phyloP scores from a whole-genome alignment of 495 filamentous ascomycete species.

The Aspergillus hancockii region DNA sequence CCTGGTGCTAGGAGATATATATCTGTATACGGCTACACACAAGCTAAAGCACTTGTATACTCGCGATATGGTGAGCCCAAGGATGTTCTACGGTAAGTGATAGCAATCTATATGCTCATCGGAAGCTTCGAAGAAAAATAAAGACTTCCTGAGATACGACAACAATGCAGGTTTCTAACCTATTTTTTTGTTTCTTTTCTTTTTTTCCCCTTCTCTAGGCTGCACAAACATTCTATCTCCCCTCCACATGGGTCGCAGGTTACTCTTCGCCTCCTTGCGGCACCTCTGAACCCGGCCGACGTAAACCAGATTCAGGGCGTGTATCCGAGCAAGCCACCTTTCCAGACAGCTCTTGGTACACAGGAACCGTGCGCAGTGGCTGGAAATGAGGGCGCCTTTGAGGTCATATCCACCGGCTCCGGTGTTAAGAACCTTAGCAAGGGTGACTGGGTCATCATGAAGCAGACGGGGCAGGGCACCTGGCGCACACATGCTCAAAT shows the following conservation, averaged over 20 bases:
- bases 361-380: slow-evolving; percentile 67
- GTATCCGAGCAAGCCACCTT: slow-evolving; percentile 82
- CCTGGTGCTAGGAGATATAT: slow-evolving; percentile 40
- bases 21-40: slow-evolving; percentile 94
- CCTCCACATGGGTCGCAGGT: slow-evolving; percentile 62
- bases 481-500: slow-evolving; percentile 87
- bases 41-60: slow-evolving; percentile 89
- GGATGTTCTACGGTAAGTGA: slow-evolving; percentile 69
- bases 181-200: background rate
- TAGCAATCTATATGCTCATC: background rate
- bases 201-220: slow-evolving; percentile 34
- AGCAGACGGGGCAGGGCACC: slow-evolving; percentile 76
- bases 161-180: background rate
- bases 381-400: slow-evolving; percentile 92
- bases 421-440: slow-evolving; percentile 54
- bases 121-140: background rate
- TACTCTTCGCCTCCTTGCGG: slow-evolving; percentile 75
- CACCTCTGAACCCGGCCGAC: slow-evolving; percentile 95
- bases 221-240: slow-evolving; percentile 82
- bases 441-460: slow-evolving; percentile 94
- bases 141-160: background rate
- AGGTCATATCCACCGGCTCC: slow-evolving; percentile 68
- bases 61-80: slow-evolving; percentile 80
- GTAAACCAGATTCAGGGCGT: slow-evolving; percentile 96
- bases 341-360: slow-evolving; percentile 74